Evolutionary conservation across 495 filamentous ascomycete genomes (phyloP), one percentile per base, ranked within the genome.

Genomic region (Antarctomyces pellizariae): DNA sequence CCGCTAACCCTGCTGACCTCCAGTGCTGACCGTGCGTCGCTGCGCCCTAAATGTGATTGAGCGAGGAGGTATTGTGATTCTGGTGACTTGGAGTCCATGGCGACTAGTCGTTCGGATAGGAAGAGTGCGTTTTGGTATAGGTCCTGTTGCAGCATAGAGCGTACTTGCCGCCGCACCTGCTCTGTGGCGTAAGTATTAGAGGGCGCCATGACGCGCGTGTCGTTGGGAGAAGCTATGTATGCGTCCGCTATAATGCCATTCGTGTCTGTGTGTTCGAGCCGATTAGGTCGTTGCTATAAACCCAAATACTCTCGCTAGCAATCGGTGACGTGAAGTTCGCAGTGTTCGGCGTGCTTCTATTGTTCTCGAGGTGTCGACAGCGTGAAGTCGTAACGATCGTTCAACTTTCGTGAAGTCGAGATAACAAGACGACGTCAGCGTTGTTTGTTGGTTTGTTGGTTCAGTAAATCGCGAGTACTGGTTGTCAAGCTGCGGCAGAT

Each of bases 111-210:
- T 27, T 79, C 77, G 25, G 86, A 74, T 21, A 90, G 70, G 50
- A 95, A 95, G 16, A 91, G 65, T 27, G 86, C 86, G 38, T 86
- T 93, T 17, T 75, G 63, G 36, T 74, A 57, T 16, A 83, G 60
- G 38, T 83, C 71, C 38, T 84, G 89, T 50, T 97, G 86, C 45
- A 97, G 66, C 43, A 90, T 71, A 50, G 95, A 91, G 49, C 80
- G 75, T 33, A 95, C 69, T 28, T 78, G 59, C 42, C 86, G 75
- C 43, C 74, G 64, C 37, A 95, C 55, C 49, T 90, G 75, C 45
- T 57, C 56, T 21, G 72, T 56, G 36, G 82, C 59, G 44, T 71
- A 59, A 10, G 61, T 46, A 36, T 58, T 65, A 11, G 36, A 22
- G 20, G 76, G 70, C 30, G 75, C 62, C 80, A 89, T 89, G 44